Conservation (phyloP, 495 filamentous ascomycete species). For the Recurvomyces mirabilis region DNA sequence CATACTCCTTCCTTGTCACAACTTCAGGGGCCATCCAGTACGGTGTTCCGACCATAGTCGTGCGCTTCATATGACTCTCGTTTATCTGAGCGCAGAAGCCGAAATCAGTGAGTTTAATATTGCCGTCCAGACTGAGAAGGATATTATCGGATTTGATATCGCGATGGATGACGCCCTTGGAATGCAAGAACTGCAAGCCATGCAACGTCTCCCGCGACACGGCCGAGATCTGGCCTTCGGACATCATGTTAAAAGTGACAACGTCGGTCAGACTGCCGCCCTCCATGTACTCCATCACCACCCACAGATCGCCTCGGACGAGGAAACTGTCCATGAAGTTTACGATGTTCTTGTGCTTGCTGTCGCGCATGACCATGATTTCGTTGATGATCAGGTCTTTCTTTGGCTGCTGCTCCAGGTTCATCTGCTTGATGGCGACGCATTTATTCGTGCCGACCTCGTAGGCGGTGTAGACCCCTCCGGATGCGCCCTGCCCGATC, state of each 20-base stretch:
- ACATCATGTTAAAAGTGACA: conserved; percentile 92
- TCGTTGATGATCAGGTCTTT: conserved; percentile 99
- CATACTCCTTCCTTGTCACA: conserved; percentile 94
- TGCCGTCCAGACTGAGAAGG: conserved; percentile 83
- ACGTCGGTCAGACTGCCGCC: conserved; percentile 95
- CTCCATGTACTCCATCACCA: conserved; percentile 99
- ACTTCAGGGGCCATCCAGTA: conserved; percentile 99
- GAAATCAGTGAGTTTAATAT: conserved; percentile 96
- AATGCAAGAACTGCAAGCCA: conserved; percentile 90
- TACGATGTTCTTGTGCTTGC: conserved; percentile 94
- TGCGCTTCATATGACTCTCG: conserved; percentile 90
- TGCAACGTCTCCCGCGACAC: conserved; percentile 86
- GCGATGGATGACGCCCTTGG: conserved; percentile 93
- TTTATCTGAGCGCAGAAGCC: conserved; percentile 99
- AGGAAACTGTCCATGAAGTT: conserved; percentile 93
- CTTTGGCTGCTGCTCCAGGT: conserved; percentile 94
- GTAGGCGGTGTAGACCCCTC: conserved; percentile 88
- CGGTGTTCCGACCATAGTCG: conserved; percentile 97
- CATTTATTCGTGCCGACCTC: conserved; percentile 70
- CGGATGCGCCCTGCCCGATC: conserved; percentile 95
- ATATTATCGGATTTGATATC: conserved; percentile 99
- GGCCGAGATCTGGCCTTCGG: conserved; percentile 92
- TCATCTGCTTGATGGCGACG: conserved; percentile 99
- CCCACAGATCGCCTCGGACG: conserved; percentile 93
- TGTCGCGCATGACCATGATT: conserved; percentile 99